A percentile compares a stretch with the other conserved stretches of the same genome.
Conservation (phyloP, 352 stramenopile genomes). For the Phytophthora hibernalis region DNA sequence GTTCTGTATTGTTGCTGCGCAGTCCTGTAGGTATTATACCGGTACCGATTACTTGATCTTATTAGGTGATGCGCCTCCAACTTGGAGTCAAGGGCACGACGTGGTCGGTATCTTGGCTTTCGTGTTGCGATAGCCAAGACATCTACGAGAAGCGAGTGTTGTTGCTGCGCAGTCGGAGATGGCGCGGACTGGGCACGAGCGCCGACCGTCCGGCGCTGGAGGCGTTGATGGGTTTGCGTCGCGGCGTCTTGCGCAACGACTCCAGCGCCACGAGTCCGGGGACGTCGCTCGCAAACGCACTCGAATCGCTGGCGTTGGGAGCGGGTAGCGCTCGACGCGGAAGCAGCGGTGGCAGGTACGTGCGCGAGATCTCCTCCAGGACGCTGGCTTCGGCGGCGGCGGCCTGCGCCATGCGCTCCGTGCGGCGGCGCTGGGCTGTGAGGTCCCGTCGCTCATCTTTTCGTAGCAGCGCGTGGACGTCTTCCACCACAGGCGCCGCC, state of each 20-base stretch:
- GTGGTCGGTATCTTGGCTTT: conserved; percentile 2
- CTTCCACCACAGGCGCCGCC: conserved; percentile 63
- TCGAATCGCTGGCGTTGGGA: neutral
- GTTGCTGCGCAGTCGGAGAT: conserved; percentile 42
- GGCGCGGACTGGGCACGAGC: conserved; percentile 49
- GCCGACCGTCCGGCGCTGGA: conserved; percentile 49
- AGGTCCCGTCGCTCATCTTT: conserved; percentile 36
- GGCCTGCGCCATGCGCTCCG: conserved; percentile 18
- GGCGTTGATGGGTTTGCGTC: conserved; percentile 54
- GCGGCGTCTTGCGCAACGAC: conserved; percentile 54
- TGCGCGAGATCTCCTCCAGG: conserved; percentile 49
- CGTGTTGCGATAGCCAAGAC: neutral
- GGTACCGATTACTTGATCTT: too few relatives aligned
- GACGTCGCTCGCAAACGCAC: neutral
- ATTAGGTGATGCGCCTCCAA: too few relatives aligned
- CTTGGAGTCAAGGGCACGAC: conserved; percentile 6
- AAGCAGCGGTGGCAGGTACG: conserved; percentile 47
- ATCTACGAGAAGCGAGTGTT: conserved; percentile 15
- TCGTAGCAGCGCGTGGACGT: conserved; percentile 51
- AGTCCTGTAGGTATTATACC: too few relatives aligned
- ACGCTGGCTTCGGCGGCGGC: conserved; percentile 37
- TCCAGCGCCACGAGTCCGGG: conserved; percentile 10
- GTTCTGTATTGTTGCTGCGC: too few relatives aligned
- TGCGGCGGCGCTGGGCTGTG: conserved; percentile 25
- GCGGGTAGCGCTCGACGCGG: conserved; percentile 16